These are phyloP conservation scores for Aspergillus sp. DNA, from an alignment of 2,329 filamentous ascomycete species.

Conservation along the genomic window DNA sequence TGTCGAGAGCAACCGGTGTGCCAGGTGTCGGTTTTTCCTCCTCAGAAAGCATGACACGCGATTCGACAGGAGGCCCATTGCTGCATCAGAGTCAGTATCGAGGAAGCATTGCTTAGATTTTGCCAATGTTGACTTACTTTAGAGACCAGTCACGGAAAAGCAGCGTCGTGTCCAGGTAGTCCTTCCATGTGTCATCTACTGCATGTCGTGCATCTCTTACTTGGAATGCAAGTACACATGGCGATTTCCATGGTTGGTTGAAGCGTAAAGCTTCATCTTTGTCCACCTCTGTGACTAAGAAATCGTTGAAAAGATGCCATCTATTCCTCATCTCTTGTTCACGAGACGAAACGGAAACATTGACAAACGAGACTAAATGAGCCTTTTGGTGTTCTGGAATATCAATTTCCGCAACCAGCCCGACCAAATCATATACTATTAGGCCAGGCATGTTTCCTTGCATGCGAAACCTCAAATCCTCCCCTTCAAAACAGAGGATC, in stretches of 20 bases:
- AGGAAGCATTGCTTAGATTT: background rate
- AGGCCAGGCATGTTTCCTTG: constrained; percentile 78
- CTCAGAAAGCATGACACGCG: constrained; percentile 37
- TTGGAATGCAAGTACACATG: constrained; percentile 85
- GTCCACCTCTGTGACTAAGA: constrained; percentile 78
- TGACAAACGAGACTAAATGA: constrained; percentile 87
- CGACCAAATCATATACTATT: constrained; percentile 86
- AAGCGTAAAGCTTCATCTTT: constrained; percentile 85
- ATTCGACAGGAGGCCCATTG: constrained; percentile 39
- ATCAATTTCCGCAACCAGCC: constrained; percentile 86
- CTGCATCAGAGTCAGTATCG: constrained; percentile 18
- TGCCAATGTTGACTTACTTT: constrained; percentile 37
- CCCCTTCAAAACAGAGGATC: constrained; percentile 91
- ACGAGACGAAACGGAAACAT: constrained; percentile 59
- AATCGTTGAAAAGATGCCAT: constrained; percentile 98
- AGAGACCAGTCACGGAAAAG: constrained; percentile 72
- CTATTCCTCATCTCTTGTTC: constrained; percentile 60
- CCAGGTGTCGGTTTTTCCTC: constrained; percentile 69
- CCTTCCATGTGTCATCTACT: constrained; percentile 84
- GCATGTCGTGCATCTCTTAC: constrained; percentile 75
- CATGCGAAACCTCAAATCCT: constrained; percentile 78
- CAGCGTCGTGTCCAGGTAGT: constrained; percentile 76
- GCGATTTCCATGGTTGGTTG: constrained; percentile 88
- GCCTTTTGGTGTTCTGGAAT: constrained; percentile 80
- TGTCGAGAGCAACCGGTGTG: constrained; percentile 85